Evolutionary conservation across 1,139 yeast species (phyloP).

Genomic region (Spathaspora sp.): DNA sequence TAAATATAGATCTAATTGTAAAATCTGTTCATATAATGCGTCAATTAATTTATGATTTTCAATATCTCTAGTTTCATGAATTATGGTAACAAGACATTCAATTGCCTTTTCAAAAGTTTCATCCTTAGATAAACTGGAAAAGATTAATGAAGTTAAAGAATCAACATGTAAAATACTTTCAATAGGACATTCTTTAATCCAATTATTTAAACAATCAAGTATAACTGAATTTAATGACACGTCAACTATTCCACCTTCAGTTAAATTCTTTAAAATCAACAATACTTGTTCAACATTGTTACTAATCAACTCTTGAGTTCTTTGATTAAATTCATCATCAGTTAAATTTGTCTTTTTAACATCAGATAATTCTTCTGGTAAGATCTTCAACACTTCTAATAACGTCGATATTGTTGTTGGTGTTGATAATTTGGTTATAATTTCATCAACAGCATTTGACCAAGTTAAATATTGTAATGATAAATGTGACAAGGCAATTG

Average conservation of each 20-base stretch:
- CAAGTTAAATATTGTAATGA: slow-evolving; percentile 76
- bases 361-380: slow-evolving; percentile 89
- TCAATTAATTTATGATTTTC: slow-evolving; percentile 60
- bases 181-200: slow-evolving; percentile 86
- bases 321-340: slow-evolving; percentile 71
- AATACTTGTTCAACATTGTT: slow-evolving; percentile 71
- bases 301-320: slow-evolving; percentile 63
- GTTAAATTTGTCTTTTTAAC: slow-evolving; percentile 75
- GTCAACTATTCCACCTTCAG: slow-evolving; percentile 25
- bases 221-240: slow-evolving; percentile 37
- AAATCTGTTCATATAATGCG: slow-evolving; percentile 66
- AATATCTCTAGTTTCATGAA: slow-evolving; percentile 79
- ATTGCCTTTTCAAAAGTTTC: slow-evolving; percentile 82
- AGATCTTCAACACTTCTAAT: slow-evolving; percentile 76
- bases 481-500: slow-evolving; percentile 77
- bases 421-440: slow-evolving; percentile 50
- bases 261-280: slow-evolving; percentile 52
- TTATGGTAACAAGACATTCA: slow-evolving; percentile 78
- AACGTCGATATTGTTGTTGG: slow-evolving; percentile 24
- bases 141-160: slow-evolving; percentile 63
- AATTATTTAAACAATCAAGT: slow-evolving; percentile 77
- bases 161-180: slow-evolving; percentile 62
- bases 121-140: slow-evolving; percentile 62
- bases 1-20: slow-evolving; percentile 57
- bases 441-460: slow-evolving; percentile 70